Base-by-base conservation (phyloP, 495 filamentous ascomycete species). In the Oidiodendron maius region DNA sequence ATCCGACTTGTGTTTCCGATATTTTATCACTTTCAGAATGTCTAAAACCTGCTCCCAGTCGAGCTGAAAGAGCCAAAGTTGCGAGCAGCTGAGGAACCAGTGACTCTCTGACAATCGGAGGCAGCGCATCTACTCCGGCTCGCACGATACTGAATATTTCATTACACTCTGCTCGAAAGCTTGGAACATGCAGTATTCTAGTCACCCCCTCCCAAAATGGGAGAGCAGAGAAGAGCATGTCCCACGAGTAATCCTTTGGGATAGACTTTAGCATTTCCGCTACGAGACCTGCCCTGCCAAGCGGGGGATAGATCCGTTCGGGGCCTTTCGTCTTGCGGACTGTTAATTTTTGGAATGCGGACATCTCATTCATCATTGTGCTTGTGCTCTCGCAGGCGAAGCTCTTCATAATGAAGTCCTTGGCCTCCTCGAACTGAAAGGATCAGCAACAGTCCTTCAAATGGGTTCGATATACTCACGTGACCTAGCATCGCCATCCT, bases 171-270 rank as follows among this genome's bases (percentile, higher is more conserved):
- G 42, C 46, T 6, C 25, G n/a, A 37, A 52, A 45, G 3, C 44
- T 50, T 8, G 51, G 42, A n/a, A 55, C 41, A 37, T 59, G 52
- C 15, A 59, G 15, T 4, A 59, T 39, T 39, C 56, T 25, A n/a
- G 37, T 36, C 2, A 52, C 16, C 8, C 38, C 51, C 26, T 55
- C 56, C 42, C 49, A 54, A 18, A 46, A 40, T 6, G 4, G 17
- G 17, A 40, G 55, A 59, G 28, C 4, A 46, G 13, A 9, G 22
- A 35, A 21, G 35, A 12, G 5, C 18, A 13, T 3, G 16, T 20
- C 40, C 18, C n/a, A 24, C 10, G 40, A 6, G 6, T 23, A 13
- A 10, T 24, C 22, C 3, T 11, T 24, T n/a, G 51, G 48, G 2
- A 59, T 8, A 3, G 44, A 17, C 3, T 46, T 41, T 6, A 52